These are phyloP conservation scores for Diaporthe citri DNA, from an alignment of 2,329 filamentous ascomycete genomes.

Conservation along the genomic window DNA sequence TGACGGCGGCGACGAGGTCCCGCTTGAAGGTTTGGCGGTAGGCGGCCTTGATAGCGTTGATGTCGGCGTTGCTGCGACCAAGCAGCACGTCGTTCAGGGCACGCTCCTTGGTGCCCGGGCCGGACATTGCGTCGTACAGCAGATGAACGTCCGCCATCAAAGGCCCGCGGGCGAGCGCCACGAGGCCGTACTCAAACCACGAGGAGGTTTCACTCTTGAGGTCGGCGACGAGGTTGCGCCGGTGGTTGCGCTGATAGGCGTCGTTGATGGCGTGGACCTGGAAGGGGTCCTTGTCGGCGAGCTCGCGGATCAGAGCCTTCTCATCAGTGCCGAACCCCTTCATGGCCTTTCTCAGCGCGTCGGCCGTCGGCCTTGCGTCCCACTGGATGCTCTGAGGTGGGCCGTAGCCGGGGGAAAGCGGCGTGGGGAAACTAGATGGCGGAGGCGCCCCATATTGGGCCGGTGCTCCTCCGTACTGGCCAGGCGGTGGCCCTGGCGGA, in stretches of 20 bases:
- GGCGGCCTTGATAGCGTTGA: constrained; percentile 84
- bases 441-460: constrained; percentile 38
- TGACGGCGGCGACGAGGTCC: constrained; percentile 78
- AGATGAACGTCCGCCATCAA: constrained; percentile 80
- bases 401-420: constrained; percentile 81
- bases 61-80: constrained; percentile 85
- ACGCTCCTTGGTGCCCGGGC: constrained; percentile 86
- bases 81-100: constrained; percentile 90
- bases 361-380: constrained; percentile 77
- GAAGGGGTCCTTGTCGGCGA: constrained; percentile 81
- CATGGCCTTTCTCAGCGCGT: constrained; percentile 84
- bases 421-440: constrained; percentile 57
- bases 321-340: constrained; percentile 93
- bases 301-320: constrained; percentile 76
- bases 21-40: constrained; percentile 78
- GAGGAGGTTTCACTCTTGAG: constrained; percentile 82
- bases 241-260: constrained; percentile 74
- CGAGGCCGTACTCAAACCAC: constrained; percentile 80
- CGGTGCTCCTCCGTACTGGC: constrained; percentile 46
- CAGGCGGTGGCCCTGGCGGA: constrained; percentile 45
- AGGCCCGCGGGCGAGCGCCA: constrained; percentile 83
- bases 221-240: constrained; percentile 79
- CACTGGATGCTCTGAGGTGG: constrained; percentile 76
- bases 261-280: constrained; percentile 78
- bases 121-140: constrained; percentile 79